Evolutionary conservation across 192 early-diverging fungal species (phyloP).

Genomic region (Coemansia umbellata): DNA sequence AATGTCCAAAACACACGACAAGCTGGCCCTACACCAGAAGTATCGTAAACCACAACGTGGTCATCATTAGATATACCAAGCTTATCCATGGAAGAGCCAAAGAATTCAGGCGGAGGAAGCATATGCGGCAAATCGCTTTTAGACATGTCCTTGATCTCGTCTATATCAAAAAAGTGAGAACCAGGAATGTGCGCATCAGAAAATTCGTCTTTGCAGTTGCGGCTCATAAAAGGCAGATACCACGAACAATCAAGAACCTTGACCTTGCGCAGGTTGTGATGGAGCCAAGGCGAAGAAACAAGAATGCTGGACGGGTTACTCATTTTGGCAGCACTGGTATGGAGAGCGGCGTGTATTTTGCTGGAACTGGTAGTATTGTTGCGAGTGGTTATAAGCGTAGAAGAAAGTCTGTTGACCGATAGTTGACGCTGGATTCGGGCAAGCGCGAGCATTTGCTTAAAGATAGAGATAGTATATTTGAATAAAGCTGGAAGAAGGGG

Average conservation of each 20-base stretch:
- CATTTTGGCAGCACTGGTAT: background rate
- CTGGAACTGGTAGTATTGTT: no score
- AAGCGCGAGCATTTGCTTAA: no score
- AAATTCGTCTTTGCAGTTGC: conserved; percentile 71
- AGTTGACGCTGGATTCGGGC: no score
- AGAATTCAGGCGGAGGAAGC: conserved; percentile 71
- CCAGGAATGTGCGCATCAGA: conserved; percentile 57
- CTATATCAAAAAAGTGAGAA: conserved; percentile 90
- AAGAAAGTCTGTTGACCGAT: no score
- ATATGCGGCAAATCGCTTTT: conserved; percentile 77
- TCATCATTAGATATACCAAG: conserved; percentile 76
- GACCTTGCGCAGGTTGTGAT: conserved; percentile 55
- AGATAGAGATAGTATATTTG: no score
- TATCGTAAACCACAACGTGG: conserved; percentile 90
- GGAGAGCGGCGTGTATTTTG: no score
- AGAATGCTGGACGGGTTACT: background rate
- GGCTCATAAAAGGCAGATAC: conserved; percentile 76
- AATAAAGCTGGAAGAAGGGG: no score
- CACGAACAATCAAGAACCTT: conserved; percentile 88
- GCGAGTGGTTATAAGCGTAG: no score
- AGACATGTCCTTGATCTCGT: conserved; percentile 71
- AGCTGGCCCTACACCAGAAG: conserved; percentile 72
- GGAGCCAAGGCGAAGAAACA: conserved; percentile 61
- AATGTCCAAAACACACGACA: conserved; percentile 93
- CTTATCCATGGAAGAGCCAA: conserved; percentile 63